phyloP scores from a whole-genome alignment of 2,329 filamentous ascomycete genomes.

The Colletotrichum sp. region DNA sequence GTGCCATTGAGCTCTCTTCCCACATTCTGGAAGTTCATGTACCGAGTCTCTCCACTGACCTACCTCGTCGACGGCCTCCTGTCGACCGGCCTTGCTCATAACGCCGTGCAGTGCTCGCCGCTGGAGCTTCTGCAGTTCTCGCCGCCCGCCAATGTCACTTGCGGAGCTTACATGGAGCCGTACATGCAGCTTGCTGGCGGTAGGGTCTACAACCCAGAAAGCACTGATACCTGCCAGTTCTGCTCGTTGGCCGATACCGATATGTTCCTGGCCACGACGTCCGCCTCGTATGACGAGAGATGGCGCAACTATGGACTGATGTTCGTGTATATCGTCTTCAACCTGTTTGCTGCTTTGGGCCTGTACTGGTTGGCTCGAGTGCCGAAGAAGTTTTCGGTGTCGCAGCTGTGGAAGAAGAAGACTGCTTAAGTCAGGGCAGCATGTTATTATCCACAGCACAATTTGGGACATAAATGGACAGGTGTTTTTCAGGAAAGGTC shows the following conservation, averaged over 20 bases:
- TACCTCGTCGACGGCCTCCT: conserved; percentile 71
- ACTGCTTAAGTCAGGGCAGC: not conserved
- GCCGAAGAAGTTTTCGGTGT: conserved; percentile 20
- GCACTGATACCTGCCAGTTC: conserved; percentile 49
- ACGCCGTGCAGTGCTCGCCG: conserved; percentile 25
- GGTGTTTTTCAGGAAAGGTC: not conserved
- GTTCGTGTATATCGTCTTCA: conserved; percentile 56
- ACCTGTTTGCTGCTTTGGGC: conserved; percentile 50
- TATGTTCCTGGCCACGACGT: conserved; percentile 38
- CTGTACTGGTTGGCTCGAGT: conserved; percentile 52
- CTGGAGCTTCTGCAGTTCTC: conserved; percentile 60
- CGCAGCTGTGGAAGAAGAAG: not conserved
- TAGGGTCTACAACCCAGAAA: conserved; percentile 45
- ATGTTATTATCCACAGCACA: fast-evolving
- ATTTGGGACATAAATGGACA: not conserved
- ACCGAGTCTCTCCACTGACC: conserved; percentile 70
- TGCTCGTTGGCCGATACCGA: conserved; percentile 42
- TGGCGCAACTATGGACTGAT: conserved; percentile 63
- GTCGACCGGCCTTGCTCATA: conserved; percentile 25
- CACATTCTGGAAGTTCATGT: conserved; percentile 75
- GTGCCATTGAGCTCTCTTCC: conserved; percentile 61
- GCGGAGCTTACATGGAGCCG: conserved; percentile 51
- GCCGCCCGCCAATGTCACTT: conserved; percentile 48
- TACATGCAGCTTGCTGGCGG: conserved; percentile 53
- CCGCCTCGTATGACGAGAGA: conserved; percentile 49